Evolutionary conservation across 1,139 yeast species (phyloP).

Genomic region (Hemisphaericaspora xylanilytica): DNA sequence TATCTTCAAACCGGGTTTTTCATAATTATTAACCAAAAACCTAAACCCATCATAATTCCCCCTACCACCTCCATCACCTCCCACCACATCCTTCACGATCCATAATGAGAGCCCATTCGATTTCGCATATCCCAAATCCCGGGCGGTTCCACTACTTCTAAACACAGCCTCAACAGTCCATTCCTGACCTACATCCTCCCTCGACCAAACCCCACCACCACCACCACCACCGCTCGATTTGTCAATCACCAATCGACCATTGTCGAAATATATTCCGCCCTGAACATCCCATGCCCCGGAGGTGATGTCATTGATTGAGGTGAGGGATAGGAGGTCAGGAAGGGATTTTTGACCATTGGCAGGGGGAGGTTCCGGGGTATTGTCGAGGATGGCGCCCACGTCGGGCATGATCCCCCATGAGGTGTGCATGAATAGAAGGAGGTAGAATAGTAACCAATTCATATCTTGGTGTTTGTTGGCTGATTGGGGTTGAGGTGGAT

Average conservation of each 20-base stretch:
- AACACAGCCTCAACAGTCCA: slow-evolving; percentile 64
- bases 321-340: not conserved
- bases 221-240: slow-evolving; percentile 40
- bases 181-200: slow-evolving; percentile 31
- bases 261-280: slow-evolving; percentile 30
- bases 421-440: not conserved
- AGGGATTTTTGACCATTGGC: not conserved
- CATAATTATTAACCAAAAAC: slow-evolving; percentile 48
- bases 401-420: slow-evolving; percentile 1
- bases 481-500: too few species aligned
- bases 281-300: slow-evolving; percentile 27
- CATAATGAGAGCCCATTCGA: slow-evolving; percentile 54
- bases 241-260: slow-evolving; percentile 40
- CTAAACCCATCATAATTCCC: slow-evolving; percentile 59
- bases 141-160: slow-evolving; percentile 50
- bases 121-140: slow-evolving; percentile 24
- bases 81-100: slow-evolving; percentile 33
- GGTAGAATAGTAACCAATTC: not conserved
- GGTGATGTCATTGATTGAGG: not conserved
- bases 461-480: not conserved
- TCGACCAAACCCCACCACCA: slow-evolving; percentile 53
- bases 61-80: slow-evolving; percentile 50
- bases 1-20: slow-evolving; percentile 53
- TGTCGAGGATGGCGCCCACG: not conserved
- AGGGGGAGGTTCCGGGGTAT: not conserved